These are phyloP conservation scores for Aciculosporium take DNA, from an alignment of 2,329 filamentous ascomycete genomes.

Conservation along the genomic window DNA sequence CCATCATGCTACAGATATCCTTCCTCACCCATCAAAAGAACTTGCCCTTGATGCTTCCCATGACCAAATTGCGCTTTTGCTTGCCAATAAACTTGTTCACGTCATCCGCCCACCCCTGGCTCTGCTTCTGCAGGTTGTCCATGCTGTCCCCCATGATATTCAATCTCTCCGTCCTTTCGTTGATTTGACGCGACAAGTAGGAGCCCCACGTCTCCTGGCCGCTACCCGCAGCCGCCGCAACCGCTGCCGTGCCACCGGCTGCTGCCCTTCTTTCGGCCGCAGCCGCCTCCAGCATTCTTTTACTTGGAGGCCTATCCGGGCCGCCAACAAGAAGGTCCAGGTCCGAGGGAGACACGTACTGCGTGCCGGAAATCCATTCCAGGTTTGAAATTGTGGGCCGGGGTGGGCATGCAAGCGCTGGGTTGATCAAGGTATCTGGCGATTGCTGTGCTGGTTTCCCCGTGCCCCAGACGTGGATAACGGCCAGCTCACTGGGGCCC, in stretches of 20 bases:
- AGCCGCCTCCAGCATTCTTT: slow-evolving; percentile 71
- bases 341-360: slow-evolving; percentile 74
- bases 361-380: slow-evolving; percentile 93
- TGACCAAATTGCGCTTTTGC: slow-evolving; percentile 74
- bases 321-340: slow-evolving; percentile 86
- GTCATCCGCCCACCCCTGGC: slow-evolving; percentile 72
- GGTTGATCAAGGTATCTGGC: slow-evolving; percentile 68
- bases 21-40: slow-evolving; percentile 25
- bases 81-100: slow-evolving; percentile 73
- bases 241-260: slow-evolving; percentile 16
- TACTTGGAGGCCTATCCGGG: slow-evolving; percentile 73
- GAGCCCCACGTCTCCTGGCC: slow-evolving; percentile 53
- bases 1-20: neutral
- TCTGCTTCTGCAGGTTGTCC: slow-evolving; percentile 68
- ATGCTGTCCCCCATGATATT: slow-evolving; percentile 72
- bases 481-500: slow-evolving; percentile 69
- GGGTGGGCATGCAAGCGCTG: slow-evolving; percentile 55
- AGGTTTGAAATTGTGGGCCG: slow-evolving; percentile 89
- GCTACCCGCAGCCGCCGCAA: slow-evolving; percentile 11
- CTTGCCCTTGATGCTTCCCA: slow-evolving; percentile 53
- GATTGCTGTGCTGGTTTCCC: slow-evolving; percentile 48
- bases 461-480: slow-evolving; percentile 75
- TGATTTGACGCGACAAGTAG: slow-evolving; percentile 75
- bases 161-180: slow-evolving; percentile 80
- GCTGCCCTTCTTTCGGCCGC: slow-evolving; percentile 57